Percentiles rank a stretch among this genome's conserved stretches.
These are phyloP conservation scores for Rhizoclosmatium sp. DNA, from an alignment of 192 early-diverging fungal species.

Conservation along the genomic window DNA sequence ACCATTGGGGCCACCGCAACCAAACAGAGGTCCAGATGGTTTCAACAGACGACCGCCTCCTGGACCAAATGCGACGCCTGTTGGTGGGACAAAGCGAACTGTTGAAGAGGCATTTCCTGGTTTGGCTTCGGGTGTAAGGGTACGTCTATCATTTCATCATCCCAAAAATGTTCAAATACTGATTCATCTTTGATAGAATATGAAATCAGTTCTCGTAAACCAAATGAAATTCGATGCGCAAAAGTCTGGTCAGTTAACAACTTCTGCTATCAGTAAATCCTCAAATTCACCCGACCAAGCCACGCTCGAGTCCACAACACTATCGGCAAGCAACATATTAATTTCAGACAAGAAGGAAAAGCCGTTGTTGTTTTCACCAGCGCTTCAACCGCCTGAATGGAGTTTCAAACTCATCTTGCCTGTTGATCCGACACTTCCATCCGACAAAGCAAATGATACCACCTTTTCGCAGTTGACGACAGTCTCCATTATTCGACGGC, in stretches of 20 bases:
- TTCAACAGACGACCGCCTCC: not conserved
- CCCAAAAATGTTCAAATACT: not conserved
- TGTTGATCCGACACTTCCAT: not conserved
- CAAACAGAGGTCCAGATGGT: not conserved
- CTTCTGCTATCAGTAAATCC: constrained; percentile 13
- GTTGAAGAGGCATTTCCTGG: constrained; percentile 14
- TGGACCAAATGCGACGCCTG: not conserved
- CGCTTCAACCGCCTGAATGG: constrained; percentile 5
- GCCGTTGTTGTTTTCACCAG: constrained; percentile 1
- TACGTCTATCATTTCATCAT: not conserved
- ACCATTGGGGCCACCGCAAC: not conserved
- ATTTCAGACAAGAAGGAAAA: not conserved
- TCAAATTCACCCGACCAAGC: not conserved
- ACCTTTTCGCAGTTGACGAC: constrained; percentile 14
- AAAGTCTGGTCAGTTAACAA: not conserved
- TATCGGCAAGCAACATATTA: too few species aligned
- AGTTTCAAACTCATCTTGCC: constrained; percentile 23
- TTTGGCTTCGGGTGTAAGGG: not conserved
- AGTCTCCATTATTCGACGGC: not conserved
- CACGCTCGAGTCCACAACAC: not conserved
- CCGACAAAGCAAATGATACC: constrained; percentile 9
- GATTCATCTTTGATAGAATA: not conserved
- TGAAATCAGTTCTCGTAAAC: not conserved
- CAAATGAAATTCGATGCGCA: constrained; percentile 7
- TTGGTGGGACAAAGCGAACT: not conserved